Evolutionary conservation across 208 protist genomes (phyloP), one percentile per base, ranked within the genome.

Genomic region (Leishmania arabica): DNA sequence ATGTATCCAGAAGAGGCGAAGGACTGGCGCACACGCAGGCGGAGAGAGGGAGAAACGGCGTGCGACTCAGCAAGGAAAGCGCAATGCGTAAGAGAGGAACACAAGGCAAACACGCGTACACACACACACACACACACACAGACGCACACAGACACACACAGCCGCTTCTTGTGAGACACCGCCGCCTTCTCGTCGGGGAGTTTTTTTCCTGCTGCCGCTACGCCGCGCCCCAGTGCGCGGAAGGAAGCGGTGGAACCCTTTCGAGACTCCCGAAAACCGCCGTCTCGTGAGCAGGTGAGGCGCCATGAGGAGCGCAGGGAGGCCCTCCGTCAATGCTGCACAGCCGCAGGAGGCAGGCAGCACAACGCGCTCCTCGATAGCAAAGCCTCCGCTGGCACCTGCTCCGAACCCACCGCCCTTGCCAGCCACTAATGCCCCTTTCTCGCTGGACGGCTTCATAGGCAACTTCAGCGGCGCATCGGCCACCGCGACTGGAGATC

Each of bases 361-460:
- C 37, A 58, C 42, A 17, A 49, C 19, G 54, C 53, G 9, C 58
- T 34, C 42, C 13, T 51, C 72, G 3, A 62, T 11, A 34, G 2
- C 72, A 40, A 79, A 79, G 64, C 62, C 40, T 40, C 62, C 62
- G 17, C 34, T 79, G 40, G 64, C 64, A 45, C 45, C 56, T n/a
- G 34, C 31, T 24, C 1, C 49, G 4, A 47, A 31, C 51, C 6
- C 56, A 7, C 58, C 56, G 42, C 62, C 21, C 17, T 72, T 69
- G 24, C 69, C 47, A n/a, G 49, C 24, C 24, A 31, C 81, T 34
- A 40, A n/a, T 6, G 31, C 76, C 45, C 70, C 82, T 11, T 85
- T 81, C 21, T 81, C 82, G 37, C 72, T 85, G 31, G 77, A 80
- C 51, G 60, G 11, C 49, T 80, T 81, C 31, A 73, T 85, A 53